A percentile compares a stretch with the other conserved stretches of the same genome.
These are phyloP conservation scores for Botrytis fragariae DNA, from an alignment of 2,329 filamentous ascomycete genomes.

Conservation along the genomic window DNA sequence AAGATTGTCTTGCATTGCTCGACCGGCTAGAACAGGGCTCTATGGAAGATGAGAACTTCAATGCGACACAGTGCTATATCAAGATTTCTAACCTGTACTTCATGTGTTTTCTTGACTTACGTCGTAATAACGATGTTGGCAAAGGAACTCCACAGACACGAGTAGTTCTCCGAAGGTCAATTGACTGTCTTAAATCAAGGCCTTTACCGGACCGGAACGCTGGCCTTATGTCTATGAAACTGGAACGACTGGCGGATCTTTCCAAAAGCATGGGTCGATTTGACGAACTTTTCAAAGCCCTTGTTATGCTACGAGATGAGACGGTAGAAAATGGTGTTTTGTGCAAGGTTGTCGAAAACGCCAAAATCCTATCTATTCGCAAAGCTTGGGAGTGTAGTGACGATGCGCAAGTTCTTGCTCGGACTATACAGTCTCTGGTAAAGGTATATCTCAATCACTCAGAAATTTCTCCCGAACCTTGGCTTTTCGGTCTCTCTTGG, in stretches of 20 bases:
- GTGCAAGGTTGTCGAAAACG: constrained; percentile 48
- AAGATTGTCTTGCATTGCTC: constrained; percentile 54
- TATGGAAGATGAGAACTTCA: constrained; percentile 34
- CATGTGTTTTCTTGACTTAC: constrained; percentile 54
- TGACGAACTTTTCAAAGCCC: constrained; percentile 57
- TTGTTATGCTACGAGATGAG: constrained; percentile 59
- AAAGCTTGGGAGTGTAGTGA: constrained; percentile 53
- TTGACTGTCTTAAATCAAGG: constrained; percentile 59
- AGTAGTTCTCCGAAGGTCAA: constrained; percentile 57
- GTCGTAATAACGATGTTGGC: constrained; percentile 45
- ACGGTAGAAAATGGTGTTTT: constrained; percentile 59
- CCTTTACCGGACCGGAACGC: constrained; percentile 54
- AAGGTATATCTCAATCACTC: constrained; percentile 59
- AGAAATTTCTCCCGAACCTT: constrained; percentile 51
- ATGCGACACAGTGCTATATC: constrained; percentile 50
- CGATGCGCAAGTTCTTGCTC: constrained; percentile 53
- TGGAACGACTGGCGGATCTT: constrained; percentile 64
- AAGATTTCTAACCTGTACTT: constrained; percentile 73
- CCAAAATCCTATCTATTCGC: constrained; percentile 50
- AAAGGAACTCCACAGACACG: constrained; percentile 50
- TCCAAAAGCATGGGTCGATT: constrained; percentile 52
- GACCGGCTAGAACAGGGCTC: constrained; percentile 47
- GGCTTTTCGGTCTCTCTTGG: constrained; percentile 32
- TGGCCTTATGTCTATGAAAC: constrained; percentile 60
- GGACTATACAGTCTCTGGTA: constrained; percentile 58